Conservation (phyloP, 106 monocot genomes). For the Xerophyta viscosa region DNA sequence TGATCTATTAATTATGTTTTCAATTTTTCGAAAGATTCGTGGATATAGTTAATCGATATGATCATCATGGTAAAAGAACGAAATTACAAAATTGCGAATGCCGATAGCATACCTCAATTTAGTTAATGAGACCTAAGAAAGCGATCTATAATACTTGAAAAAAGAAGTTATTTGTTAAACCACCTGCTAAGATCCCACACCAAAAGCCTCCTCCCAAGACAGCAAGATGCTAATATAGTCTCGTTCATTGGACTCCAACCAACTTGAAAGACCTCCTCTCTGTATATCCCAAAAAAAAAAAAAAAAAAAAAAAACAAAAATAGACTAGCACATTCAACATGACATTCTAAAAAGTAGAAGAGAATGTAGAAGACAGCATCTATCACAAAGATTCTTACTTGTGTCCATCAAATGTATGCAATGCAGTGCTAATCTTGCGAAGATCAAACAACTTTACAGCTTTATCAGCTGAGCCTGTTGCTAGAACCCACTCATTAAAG, state of each 20-base stretch:
- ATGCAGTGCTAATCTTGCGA: constrained; percentile 61
- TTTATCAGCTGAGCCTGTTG: constrained; percentile 98
- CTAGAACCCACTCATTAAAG: constrained; percentile 98
- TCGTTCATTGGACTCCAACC: constrained; percentile 98
- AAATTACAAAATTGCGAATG: no score
- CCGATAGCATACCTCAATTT: no score
- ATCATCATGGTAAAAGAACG: no score
- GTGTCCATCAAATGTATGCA: constrained; percentile 86
- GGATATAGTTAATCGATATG: no score
- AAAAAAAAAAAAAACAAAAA: neutral
- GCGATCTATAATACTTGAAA: neutral
- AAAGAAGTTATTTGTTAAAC: neutral
- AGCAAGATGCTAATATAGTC: constrained; percentile 93
- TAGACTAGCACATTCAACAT: no score
- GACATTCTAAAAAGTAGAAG: no score
- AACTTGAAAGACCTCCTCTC: constrained; percentile 97
- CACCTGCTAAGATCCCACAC: constrained; percentile 99
- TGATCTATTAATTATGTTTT: no score
- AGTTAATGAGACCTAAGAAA: neutral
- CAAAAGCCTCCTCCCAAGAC: constrained; percentile 96
- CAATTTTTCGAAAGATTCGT: no score
- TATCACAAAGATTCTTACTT: constrained; percentile 44
- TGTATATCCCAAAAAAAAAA: no score
- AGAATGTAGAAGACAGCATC: neutral
- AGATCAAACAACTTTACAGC: constrained; percentile 98